Evolutionary conservation across 2,329 filamentous ascomycete species (phyloP), one percentile per base, ranked within the genome.

Genomic region (Colletotrichum abscissum): DNA sequence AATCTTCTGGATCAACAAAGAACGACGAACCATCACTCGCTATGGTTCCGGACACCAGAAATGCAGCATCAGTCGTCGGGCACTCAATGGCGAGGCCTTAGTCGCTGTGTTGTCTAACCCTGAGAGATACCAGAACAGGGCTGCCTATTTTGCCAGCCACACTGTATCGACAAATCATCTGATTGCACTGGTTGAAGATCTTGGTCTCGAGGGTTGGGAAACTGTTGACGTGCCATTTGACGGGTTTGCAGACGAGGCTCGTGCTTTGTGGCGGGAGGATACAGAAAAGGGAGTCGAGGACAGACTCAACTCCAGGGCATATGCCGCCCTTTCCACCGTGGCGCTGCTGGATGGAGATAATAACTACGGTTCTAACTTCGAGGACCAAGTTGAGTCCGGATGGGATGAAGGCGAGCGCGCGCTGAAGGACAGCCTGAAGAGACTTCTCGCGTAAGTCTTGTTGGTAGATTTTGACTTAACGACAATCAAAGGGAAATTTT

Each of bases 1-100:
- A 1, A 73, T 63, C 8, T 78, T 78, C 11, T 78, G 76, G 76
- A 33, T 77, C 5, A 42, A 77, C 22, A 65, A 59, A 12, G 54
- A 73, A 7, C 63, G 49, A 1, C 63, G 66, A 19, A 55, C 69
- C 0, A 70, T 78, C 7, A 76, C 73, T 5, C 69, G 72, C 0
- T 65, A 69, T 8, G 73, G 73, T 5, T 73, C 70, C 3, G 73
- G 70, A 1, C 6, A 75, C 8, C 70, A 75, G 14, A 58, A 26
- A 26, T 62, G 9, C 52, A 73, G 69, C 66, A 38, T 73, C 4
- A 73, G 73, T 24, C 65, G 70, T 1, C 59, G 49, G 11, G 65
- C 26, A 6, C 59, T 75, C 26, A 65, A 63, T 3, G 69, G 73
- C 35, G 69, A 74, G 26, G 73, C 73, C 3, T 9, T 73, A 6